Evolutionary conservation across 306 rosid species (phyloP).

Genomic region (Adenanthera pavonina): DNA sequence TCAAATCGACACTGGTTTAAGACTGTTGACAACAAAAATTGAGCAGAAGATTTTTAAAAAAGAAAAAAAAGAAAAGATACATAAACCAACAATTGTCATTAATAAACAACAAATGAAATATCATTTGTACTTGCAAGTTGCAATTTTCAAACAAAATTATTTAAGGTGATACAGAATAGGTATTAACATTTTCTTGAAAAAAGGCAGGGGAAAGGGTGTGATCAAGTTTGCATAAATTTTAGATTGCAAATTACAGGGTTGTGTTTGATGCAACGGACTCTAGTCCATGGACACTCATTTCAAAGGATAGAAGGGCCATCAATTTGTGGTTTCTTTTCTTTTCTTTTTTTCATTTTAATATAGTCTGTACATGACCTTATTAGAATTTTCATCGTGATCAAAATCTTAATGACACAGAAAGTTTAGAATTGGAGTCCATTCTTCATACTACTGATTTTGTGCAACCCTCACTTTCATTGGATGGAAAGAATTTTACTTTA

Average conservation of each 20-base stretch:
- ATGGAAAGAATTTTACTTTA: background rate
- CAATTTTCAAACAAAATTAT: background rate
- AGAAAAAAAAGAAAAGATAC: background rate
- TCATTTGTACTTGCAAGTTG: background rate
- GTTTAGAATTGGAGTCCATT: slow-evolving; percentile 4
- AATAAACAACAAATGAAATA: background rate
- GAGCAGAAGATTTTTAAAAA: background rate
- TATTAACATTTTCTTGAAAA: background rate
- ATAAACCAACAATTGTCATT: background rate
- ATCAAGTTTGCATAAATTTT: background rate
- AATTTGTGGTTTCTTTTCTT: background rate
- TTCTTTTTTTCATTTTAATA: background rate
- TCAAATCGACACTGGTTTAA: background rate
- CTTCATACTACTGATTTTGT: background rate
- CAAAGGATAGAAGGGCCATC: background rate
- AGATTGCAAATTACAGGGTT: background rate
- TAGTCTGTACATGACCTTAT: background rate
- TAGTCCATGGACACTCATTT: background rate
- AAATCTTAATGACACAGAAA: background rate
- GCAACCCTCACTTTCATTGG: background rate
- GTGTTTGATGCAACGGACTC: background rate
- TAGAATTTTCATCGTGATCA: background rate
- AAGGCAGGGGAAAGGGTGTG: background rate
- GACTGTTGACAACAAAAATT: background rate
- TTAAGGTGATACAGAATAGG: background rate